Conservation (phyloP, 2,329 filamentous ascomycete genomes). For the Colletotrichum cordylinicola region DNA sequence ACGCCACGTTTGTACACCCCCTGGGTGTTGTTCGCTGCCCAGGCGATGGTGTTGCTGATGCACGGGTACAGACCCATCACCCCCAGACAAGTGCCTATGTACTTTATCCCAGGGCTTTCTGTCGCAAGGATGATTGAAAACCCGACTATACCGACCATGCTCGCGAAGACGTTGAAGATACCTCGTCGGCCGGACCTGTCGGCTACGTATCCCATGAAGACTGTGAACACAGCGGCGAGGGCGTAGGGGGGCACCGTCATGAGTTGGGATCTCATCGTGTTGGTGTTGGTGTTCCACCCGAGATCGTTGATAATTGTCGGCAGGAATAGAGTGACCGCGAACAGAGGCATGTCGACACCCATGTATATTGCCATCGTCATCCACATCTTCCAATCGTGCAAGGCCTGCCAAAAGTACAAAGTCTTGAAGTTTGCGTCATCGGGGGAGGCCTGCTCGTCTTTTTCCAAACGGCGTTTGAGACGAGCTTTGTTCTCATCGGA, state of each 20-base stretch:
- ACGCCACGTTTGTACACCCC: conserved; percentile 92
- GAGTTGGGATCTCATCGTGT: conserved; percentile 69
- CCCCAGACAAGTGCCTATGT: conserved; percentile 83
- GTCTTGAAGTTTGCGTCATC: conserved; percentile 78
- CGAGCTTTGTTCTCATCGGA: conserved; percentile 71
- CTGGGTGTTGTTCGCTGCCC: conserved; percentile 88
- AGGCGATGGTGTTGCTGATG: conserved; percentile 86
- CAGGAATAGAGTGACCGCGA: conserved; percentile 79
- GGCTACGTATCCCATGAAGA: conserved; percentile 75
- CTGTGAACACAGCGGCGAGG: conserved; percentile 71
- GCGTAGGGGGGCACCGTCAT: conserved; percentile 80
- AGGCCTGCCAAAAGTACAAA: conserved; percentile 72
- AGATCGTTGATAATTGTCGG: conserved; percentile 15
- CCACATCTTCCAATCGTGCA: conserved; percentile 88
- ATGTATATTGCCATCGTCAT: conserved; percentile 78
- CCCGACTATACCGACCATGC: conserved; percentile 74
- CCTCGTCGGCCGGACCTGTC: conserved; percentile 78
- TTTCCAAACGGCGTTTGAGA: conserved; percentile 72
- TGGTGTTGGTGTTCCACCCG: conserved; percentile 37
- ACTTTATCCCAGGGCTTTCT: conserved; percentile 70
- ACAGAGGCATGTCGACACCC: conserved; percentile 75
- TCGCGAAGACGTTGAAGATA: conserved; percentile 78
- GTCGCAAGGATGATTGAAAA: conserved; percentile 81
- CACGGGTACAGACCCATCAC: conserved; percentile 89
- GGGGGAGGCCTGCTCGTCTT: conserved; percentile 77